Evolutionary conservation across 2,329 filamentous ascomycete species (phyloP), one percentile per base, ranked within the genome.

Genomic region (Cephalotrichum gorgonifer): DNA sequence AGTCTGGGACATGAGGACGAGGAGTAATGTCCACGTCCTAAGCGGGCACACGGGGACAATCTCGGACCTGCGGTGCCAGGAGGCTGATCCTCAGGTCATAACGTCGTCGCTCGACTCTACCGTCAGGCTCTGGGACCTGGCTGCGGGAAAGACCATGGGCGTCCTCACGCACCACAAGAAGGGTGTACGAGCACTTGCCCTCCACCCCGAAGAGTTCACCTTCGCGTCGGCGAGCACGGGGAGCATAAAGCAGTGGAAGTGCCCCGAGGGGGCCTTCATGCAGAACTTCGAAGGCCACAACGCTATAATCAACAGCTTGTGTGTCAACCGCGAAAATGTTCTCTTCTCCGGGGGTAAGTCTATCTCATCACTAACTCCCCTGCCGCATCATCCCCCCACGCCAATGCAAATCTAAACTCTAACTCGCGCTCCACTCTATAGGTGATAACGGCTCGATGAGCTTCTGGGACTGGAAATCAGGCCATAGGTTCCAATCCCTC

Each of bases 381-480:
- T 20, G 14, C 8, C 20, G n/a, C 22, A 47, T 22, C 31, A 28
- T 27, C 30, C 20, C n/a, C n/a, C n/a, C n/a, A n/a, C n/a, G n/a
- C 3, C 33, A 17, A 17, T 9, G 11, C 15, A 20, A 38, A 38
- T 20, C 33, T n/a, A 17, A n/a, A n/a, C n/a, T 30, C 46, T 41
- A 39, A 51, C 46, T 35, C 14, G 22, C 31, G 25, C 12, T 39
- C 17, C n/a, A 15, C 35, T 17, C 11, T 50, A 17, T 46, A 71
- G 68, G 84, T 43, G 93, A 98, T 61, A 96, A 98, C 58, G 93
- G 94, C 38, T 94, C 87, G 31, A 93, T 97, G 74, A 87, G 82
- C 56, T 98, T 98, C 73, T 98, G 90, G 86, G 94, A 98, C 64
- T 98, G 93, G 93, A 97, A 97, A 70, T 86, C 89, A 0, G 93